phyloP scores from a whole-genome alignment of 208 protist species.

The Strigomonas oncopelti region DNA sequence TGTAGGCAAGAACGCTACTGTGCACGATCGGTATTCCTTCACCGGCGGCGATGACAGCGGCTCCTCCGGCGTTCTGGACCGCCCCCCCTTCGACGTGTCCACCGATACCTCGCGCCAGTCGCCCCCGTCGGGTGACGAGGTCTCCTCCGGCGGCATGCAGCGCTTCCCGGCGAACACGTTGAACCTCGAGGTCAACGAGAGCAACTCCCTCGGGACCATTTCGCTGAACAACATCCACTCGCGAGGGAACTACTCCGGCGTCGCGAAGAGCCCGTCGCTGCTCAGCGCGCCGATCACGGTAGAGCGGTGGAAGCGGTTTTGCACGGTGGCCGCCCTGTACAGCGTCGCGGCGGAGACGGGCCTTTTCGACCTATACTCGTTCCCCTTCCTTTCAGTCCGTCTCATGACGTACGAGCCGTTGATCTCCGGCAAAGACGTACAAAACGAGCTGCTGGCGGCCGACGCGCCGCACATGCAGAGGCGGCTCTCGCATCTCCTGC shows the following conservation, averaged over 20 bases:
- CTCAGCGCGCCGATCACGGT: slow-evolving; percentile 12
- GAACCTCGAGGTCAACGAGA: not conserved
- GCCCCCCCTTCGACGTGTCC: not conserved
- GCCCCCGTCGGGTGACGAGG: not conserved
- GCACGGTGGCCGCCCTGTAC: slow-evolving; percentile 47
- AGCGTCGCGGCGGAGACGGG: slow-evolving; percentile 43
- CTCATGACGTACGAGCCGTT: slow-evolving; percentile 7
- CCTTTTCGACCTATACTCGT: slow-evolving; percentile 33
- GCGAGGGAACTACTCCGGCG: not conserved
- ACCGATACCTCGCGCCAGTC: not conserved
- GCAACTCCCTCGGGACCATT: not conserved
- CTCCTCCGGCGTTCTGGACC: not conserved
- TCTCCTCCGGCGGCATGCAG: not conserved
- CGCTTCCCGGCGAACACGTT: not conserved
- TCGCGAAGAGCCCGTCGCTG: not conserved
- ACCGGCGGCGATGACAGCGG: slow-evolving; percentile 3
- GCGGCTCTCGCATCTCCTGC: not conserved
- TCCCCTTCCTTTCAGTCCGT: slow-evolving; percentile 27
- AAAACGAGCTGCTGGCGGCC: slow-evolving; percentile 10
- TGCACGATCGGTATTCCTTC: not conserved
- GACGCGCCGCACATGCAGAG: not conserved
- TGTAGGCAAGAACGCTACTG: not conserved
- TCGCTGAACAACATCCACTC: not conserved
- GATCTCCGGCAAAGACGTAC: slow-evolving; percentile 5
- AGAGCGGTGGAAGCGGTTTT: slow-evolving; percentile 52